Evolutionary conservation across 495 filamentous ascomycete species (phyloP), one percentile per base, ranked within the genome.

Genomic region (Penicillium nucicola): DNA sequence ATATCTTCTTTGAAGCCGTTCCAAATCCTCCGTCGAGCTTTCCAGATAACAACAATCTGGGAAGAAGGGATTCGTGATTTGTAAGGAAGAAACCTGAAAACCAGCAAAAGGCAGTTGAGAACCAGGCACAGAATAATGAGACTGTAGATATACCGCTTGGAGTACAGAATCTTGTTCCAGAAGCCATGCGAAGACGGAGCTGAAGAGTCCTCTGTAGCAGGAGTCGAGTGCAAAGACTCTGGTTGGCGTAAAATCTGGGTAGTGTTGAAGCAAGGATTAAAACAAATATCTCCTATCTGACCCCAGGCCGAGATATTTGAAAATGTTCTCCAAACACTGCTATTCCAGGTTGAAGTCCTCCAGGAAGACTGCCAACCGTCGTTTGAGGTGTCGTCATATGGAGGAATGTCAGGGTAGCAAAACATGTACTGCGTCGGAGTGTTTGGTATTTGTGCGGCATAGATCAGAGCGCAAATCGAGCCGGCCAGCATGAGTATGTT

Each of bases 221-320:
- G 51, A 34, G 34, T 37, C 4, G 60, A 53, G 30, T 63, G 32
- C 31, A 70, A 49, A 0, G 53, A 45, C 0, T 34, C 51, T 15
- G 34, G 31, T 35, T 65, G 53, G 15, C 67, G 60, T 8, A 70
- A 47, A 8, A 60, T 53, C 34, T 70, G 65, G 13, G 25, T 65
- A 3, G 67, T 57, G 35, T 70, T 70, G 43, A 68, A 67, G 34
- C 67, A 70, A 1, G 67, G 65, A 35, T 68, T 62, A 39, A 49
- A 70, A 48, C 67, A 70, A 12, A 67, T 52, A 18, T 62, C 57
- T 12, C 53, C 55, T 0, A 70, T 31, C 5, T 55, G 46, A 5
- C 49, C 44, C 55, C 60, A 67, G 13, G n/a, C 35, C 4, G 60
- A 45, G 1, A 43, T 34, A 14, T 70, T 63, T 0, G 52, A 53